Evolutionary conservation across 2,329 filamentous ascomycete genomes (phyloP), one percentile per base, ranked within the genome.

Genomic region (Pseudogymnoascus sp.): DNA sequence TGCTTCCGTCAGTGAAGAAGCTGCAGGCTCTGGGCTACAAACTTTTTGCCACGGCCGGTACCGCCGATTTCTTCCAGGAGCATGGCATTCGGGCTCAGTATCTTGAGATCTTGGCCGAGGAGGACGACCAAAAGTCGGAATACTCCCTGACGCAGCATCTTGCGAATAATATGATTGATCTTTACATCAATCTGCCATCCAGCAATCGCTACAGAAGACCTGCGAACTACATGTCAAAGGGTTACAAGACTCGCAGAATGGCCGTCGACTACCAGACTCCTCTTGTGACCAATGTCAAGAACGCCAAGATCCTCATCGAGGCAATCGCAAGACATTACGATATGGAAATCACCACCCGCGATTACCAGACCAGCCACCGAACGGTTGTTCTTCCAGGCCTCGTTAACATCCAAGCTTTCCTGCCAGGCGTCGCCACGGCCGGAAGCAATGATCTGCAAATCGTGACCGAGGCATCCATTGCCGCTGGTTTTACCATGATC

Each of bases 141-240:
- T 99, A 96, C 79, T 99, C 94, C 7, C 83, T 99, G 65, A 97
- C 92, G 1, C 92, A 97, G 78, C 93, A 97, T 79, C 80, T 99
- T 77, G 90, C 93, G 63, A 97, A 96, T 79, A 97, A 97, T 79
- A 87, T 94, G 75, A 99, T 99, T 71, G 93, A 97, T 75, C 80
- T 99, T 64, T 99, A 99, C 80, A 97, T 99, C 86, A 99, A 99
- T 77, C 77, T 99, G 76, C 94, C 94, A n/a, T 97, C 94, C 11
- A 96, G 85, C 84, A 99, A 99, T 81, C 90, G 92, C 75, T 99
- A 95, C 82, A 86, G 94, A 70, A 87, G 94, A 68, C 94, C 94
- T 33, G 94, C 94, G 70, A 99, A 92, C 80, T 99, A 97, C 78
- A 95, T 99, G 88, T 95, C 90, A 77, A 94, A 94, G 79, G 94